phyloP scores from a whole-genome alignment of 495 filamentous ascomycete genomes.

The Collariella sp. region DNA sequence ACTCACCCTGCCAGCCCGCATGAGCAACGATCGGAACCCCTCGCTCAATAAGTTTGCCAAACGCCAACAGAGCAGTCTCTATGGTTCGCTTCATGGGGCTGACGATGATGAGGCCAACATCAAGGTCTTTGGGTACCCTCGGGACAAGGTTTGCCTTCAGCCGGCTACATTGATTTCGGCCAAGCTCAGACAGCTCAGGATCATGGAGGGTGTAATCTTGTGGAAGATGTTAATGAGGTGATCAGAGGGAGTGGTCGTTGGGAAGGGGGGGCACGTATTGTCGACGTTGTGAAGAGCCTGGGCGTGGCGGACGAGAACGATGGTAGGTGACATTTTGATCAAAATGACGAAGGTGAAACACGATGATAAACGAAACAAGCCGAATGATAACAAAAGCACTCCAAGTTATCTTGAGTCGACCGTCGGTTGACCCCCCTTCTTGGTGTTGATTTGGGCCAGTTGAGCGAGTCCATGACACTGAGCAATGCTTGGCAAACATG shows the following conservation, averaged over 20 bases:
- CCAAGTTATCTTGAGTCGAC: too few relatives aligned
- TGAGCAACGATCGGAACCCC: constrained; percentile 46
- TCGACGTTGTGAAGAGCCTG: constrained; percentile 48
- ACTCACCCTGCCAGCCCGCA: constrained; percentile 44
- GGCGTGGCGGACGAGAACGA: constrained; percentile 53
- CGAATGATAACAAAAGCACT: too few relatives aligned
- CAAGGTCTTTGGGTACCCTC: constrained; percentile 36
- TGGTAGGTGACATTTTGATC: constrained; percentile 43
- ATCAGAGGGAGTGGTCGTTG: background rate
- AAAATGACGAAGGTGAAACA: background rate
- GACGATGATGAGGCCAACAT: constrained; percentile 48
- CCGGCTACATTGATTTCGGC: constrained; percentile 42
- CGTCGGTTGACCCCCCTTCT: too few relatives aligned
- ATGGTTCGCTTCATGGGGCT: constrained; percentile 52
- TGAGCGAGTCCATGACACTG: too few relatives aligned
- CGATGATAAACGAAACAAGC: too few relatives aligned
- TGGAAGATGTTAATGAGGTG: constrained; percentile 24
- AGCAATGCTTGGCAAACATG: too few relatives aligned
- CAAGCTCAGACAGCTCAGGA: constrained; percentile 47
- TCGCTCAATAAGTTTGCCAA: constrained; percentile 45
- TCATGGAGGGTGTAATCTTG: constrained; percentile 46
- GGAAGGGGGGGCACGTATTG: constrained; percentile 27
- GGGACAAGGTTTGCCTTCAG: constrained; percentile 39
- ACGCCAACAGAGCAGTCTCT: constrained; percentile 44
- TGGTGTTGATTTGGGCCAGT: too few relatives aligned